Percentiles rank a stretch among this genome's conserved stretches.
Evolutionary conservation across 345 rosid genomes (phyloP).

Genomic region (Ricinus communis): DNA sequence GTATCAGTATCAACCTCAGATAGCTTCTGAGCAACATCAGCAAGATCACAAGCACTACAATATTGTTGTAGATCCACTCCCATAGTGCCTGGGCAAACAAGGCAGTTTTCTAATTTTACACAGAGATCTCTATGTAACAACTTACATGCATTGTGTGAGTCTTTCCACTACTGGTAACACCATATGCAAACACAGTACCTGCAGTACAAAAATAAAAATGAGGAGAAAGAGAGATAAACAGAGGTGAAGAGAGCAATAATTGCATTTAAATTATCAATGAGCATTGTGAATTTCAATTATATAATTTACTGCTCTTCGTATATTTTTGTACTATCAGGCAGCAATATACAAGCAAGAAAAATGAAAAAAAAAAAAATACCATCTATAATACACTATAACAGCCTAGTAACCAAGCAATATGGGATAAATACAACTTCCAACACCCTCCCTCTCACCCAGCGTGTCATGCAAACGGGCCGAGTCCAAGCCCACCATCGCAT

Average conservation of each 20-base stretch:
- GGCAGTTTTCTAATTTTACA: neutral
- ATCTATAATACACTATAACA: too few relatives aligned
- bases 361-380: too few relatives aligned
- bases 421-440: too few relatives aligned
- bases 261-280: neutral
- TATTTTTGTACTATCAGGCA: neutral
- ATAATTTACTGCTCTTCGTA: neutral
- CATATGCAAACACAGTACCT: conserved; percentile 99
- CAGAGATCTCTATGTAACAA: conserved; percentile 10
- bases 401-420: too few relatives aligned
- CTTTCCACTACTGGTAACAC: conserved; percentile 96
- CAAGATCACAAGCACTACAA: neutral
- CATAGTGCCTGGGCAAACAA: neutral
- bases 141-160: conserved; percentile 98
- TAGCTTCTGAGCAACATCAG: neutral
- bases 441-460: too few relatives aligned
- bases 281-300: neutral
- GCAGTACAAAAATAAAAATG: conserved; percentile 9
- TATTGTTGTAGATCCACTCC: neutral
- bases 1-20: neutral
- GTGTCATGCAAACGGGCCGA: too few relatives aligned
- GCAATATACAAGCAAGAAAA: too few relatives aligned
- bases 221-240: neutral
- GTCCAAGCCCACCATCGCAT: too few relatives aligned
- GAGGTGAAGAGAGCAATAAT: neutral